Conservation (phyloP, 164 flowering plant species). For the Nelumbo lutea region DNA sequence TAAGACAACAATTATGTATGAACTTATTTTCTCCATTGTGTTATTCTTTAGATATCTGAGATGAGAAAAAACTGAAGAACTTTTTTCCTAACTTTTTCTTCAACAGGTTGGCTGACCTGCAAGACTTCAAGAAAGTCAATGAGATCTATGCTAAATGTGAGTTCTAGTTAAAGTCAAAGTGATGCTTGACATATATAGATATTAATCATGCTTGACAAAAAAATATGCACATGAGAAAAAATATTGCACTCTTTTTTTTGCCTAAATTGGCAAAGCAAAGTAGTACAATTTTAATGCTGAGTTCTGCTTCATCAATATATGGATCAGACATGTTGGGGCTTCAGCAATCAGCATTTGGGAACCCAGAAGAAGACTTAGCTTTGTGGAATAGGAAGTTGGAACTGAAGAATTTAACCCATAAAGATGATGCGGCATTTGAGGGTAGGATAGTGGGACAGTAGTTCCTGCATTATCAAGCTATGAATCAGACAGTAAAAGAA, state of each 20-base stretch:
- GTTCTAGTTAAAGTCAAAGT: conserved; percentile 23
- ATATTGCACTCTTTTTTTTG: too few relatives aligned
- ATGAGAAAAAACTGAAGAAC: neutral
- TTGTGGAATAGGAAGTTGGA: neutral
- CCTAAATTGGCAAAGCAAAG: too few relatives aligned
- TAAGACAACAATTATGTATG: conserved; percentile 91
- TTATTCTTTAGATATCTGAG: neutral
- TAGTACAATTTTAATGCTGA: too few relatives aligned
- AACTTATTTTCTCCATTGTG: neutral
- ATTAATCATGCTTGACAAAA: neutral
- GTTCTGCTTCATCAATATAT: too few relatives aligned
- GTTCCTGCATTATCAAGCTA: too few relatives aligned
- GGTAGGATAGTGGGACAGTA: too few relatives aligned
- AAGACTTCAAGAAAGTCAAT: conserved; percentile 95
- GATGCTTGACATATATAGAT: neutral
- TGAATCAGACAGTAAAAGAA: too few relatives aligned
- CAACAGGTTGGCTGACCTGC: conserved; percentile 92
- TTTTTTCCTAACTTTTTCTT: neutral
- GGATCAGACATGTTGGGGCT: too few relatives aligned
- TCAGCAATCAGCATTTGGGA: neutral
- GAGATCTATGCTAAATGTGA: conserved; percentile 94
- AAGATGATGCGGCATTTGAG: too few relatives aligned
- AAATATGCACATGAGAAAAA: too few relatives aligned
- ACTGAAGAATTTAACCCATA: too few relatives aligned
- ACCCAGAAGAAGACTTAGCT: neutral